phyloP scores from a whole-genome alignment of 805 yeast species.

The Yueomyces sp. region DNA sequence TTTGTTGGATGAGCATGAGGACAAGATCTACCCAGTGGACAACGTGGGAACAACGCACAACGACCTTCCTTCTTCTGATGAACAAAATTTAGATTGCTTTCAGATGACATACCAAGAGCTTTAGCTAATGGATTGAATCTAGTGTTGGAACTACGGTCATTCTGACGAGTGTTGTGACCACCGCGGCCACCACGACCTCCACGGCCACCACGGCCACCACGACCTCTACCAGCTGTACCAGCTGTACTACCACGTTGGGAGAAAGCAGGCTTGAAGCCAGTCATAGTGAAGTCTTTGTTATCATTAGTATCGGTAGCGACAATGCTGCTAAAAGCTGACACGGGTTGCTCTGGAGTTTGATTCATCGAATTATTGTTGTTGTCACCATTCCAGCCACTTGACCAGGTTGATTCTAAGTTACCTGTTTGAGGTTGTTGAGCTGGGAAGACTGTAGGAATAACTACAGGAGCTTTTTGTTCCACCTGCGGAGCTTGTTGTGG shows the following conservation, averaged over 20 bases:
- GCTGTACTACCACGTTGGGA: conserved; percentile 11
- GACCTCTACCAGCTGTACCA: conserved; percentile 10
- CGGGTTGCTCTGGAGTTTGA: conserved; percentile 2
- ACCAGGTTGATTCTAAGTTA: neutral
- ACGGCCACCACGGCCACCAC: conserved; percentile 12
- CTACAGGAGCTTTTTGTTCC: neutral
- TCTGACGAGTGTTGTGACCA: neutral
- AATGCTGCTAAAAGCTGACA: neutral
- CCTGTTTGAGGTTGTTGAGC: neutral
- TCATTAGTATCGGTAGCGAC: conserved; percentile 3
- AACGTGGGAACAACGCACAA: conserved; percentile 60
- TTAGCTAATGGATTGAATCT: conserved; percentile 28
- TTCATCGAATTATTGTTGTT: neutral
- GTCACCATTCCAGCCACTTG: too few species aligned
- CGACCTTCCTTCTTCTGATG: conserved; percentile 45
- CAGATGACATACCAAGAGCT: conserved; percentile 23
- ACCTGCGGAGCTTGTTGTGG: conserved; percentile 2
- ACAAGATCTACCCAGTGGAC: conserved; percentile 52
- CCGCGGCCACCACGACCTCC: conserved; percentile 12
- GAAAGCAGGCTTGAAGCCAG: conserved; percentile 11
- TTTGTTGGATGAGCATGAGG: conserved; percentile 70
- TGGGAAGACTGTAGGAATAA: too few species aligned
- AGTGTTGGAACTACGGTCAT: neutral
- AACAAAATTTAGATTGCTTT: conserved; percentile 22
- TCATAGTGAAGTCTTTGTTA: conserved; percentile 2